Conservation (phyloP, 1,284 basidiomycete genomes). For the Chalciporus piperatoides region DNA sequence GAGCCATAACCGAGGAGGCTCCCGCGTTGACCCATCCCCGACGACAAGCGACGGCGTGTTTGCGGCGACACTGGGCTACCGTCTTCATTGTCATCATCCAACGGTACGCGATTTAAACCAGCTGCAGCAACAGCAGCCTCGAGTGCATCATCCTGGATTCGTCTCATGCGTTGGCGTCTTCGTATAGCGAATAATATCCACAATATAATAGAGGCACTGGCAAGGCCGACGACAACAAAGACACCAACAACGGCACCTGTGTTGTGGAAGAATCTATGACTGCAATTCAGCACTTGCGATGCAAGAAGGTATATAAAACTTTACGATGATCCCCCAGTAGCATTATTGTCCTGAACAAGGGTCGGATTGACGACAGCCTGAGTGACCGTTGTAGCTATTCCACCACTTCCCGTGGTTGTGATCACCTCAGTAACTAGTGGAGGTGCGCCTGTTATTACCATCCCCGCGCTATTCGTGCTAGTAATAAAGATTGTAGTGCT, state of each 20-base stretch:
- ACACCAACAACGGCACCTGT: slow-evolving; percentile 75
- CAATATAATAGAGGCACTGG: slow-evolving; percentile 62
- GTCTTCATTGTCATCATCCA: slow-evolving; percentile 59
- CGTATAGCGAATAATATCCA: slow-evolving; percentile 70
- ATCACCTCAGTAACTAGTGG: slow-evolving; percentile 52
- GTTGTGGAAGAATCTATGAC: slow-evolving; percentile 64
- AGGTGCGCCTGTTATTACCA: slow-evolving; percentile 48
- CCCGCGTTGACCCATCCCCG: slow-evolving; percentile 32
- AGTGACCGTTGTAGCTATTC: slow-evolving; percentile 53
- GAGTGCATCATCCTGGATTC: slow-evolving; percentile 60
- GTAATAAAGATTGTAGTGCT: slow-evolving; percentile 49
- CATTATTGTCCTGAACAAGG: slow-evolving; percentile 45
- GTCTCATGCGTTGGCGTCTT: slow-evolving; percentile 53
- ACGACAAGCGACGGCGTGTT: slow-evolving; percentile 28
- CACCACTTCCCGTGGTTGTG: slow-evolving; percentile 52
- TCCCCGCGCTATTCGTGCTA: slow-evolving; percentile 57
- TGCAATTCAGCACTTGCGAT: slow-evolving; percentile 11
- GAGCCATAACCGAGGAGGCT: slow-evolving; percentile 33
- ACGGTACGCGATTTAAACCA: slow-evolving; percentile 56
- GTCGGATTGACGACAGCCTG: slow-evolving; percentile 62
- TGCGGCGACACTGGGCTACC: slow-evolving; percentile 27
- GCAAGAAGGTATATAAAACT: slow-evolving; percentile 9
- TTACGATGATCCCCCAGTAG: slow-evolving; percentile 44
- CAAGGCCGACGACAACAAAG: slow-evolving; percentile 72
- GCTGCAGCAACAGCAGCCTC: slow-evolving; percentile 67